A percentile compares a stretch with the other conserved stretches of the same genome.
Evolutionary conservation across 2,329 filamentous ascomycete species (phyloP).

Genomic region (Penicillium freii): DNA sequence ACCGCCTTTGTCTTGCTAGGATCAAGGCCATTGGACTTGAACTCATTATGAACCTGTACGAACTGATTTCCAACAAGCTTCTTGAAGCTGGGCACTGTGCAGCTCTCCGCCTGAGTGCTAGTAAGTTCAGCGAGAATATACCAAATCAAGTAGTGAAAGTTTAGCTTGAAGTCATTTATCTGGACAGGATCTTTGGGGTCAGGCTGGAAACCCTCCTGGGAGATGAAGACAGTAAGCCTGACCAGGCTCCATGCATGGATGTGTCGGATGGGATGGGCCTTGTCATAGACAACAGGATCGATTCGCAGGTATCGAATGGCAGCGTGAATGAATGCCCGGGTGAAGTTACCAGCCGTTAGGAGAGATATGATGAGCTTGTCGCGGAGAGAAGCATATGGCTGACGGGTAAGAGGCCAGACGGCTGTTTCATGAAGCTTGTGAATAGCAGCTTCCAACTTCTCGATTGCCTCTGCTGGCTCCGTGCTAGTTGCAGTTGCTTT

Average conservation of each 20-base stretch:
- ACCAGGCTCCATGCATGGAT: slow-evolving; percentile 44
- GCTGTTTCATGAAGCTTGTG: slow-evolving; percentile 39
- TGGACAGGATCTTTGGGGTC: slow-evolving; percentile 16
- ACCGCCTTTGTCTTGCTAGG: slow-evolving; percentile 22
- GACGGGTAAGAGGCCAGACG: slow-evolving; percentile 50
- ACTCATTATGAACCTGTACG: slow-evolving; percentile 29
- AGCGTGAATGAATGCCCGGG: slow-evolving; percentile 52
- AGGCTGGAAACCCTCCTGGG: slow-evolving; percentile 24
- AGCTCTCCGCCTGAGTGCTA: slow-evolving; percentile 23
- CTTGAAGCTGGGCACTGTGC: slow-evolving; percentile 33
- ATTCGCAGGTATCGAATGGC: slow-evolving; percentile 52
- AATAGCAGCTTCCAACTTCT: slow-evolving; percentile 42
- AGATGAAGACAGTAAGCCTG: slow-evolving; percentile 30
- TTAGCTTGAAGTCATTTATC: slow-evolving; percentile 26
- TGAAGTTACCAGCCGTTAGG: slow-evolving; percentile 44
- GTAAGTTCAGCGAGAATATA: slow-evolving; percentile 33
- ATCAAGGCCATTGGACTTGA: slow-evolving; percentile 28
- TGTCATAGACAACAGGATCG: slow-evolving; percentile 52
- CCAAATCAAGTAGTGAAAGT: slow-evolving; percentile 37
- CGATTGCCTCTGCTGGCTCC: slow-evolving; percentile 31
- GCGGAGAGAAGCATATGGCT: slow-evolving; percentile 56
- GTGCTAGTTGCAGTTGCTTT: slow-evolving; percentile 15
- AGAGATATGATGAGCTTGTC: slow-evolving; percentile 53
- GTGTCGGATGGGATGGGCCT: slow-evolving; percentile 55
- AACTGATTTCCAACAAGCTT: slow-evolving; percentile 27